A percentile compares a stretch with the other conserved stretches of the same genome.
These are phyloP conservation scores for Aspergillus pseudonomiae DNA, from an alignment of 2,329 filamentous ascomycete species.

Conservation along the genomic window DNA sequence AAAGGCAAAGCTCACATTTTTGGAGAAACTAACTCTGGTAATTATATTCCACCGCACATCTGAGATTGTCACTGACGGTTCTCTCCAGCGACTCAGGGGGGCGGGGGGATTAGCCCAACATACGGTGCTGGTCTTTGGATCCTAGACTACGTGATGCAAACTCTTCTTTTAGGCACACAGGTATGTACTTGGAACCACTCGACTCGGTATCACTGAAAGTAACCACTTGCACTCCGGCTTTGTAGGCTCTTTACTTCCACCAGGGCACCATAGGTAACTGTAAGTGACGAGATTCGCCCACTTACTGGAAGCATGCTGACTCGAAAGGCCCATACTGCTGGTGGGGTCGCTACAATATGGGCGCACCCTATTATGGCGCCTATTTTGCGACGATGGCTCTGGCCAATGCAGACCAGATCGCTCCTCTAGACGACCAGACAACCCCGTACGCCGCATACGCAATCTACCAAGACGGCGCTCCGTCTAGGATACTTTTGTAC, in stretches of 20 bases:
- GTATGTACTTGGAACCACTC: not conserved
- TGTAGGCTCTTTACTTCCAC: constrained; percentile 51
- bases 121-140: constrained; percentile 57
- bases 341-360: constrained; percentile 54
- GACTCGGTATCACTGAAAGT: too few species aligned
- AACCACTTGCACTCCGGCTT: not conserved
- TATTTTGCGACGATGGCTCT: constrained; percentile 52
- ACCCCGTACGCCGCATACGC: constrained; percentile 52
- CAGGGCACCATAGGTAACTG: constrained; percentile 56
- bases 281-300: constrained; percentile 21
- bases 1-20: constrained; percentile 51
- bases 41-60: not conserved
- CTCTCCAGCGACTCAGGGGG: constrained; percentile 39
- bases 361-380: constrained; percentile 57
- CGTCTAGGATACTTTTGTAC: constrained; percentile 45
- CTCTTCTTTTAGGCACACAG: constrained; percentile 34
- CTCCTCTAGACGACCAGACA: constrained; percentile 50
- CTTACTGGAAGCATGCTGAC: not conserved
- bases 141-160: constrained; percentile 50
- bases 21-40: constrained; percentile 56
- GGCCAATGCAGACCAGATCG: constrained; percentile 48
- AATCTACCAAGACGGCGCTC: constrained; percentile 43
- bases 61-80: not conserved
- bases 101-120: constrained; percentile 47
- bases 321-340: constrained; percentile 50